Percentiles rank a stretch among this genome's conserved stretches.
These are phyloP conservation scores for Nothomitra cinnamomea DNA, from an alignment of 2,329 filamentous ascomycete species.

Conservation along the genomic window DNA sequence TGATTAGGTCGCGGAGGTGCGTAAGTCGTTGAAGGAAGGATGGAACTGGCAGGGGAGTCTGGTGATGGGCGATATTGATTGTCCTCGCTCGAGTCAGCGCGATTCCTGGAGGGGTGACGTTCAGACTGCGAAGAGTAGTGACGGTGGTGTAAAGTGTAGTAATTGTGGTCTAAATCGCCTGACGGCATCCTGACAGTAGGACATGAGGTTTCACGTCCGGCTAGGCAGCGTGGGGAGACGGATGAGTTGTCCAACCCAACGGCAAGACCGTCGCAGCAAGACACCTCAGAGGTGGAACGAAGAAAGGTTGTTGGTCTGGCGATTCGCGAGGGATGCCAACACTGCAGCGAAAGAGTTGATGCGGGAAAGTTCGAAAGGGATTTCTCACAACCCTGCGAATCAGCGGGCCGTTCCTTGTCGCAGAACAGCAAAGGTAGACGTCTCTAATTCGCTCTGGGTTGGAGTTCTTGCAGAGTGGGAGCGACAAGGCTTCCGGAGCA, in stretches of 20 bases:
- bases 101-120: constrained; percentile 1
- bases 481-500: neutral
- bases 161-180: constrained; percentile 24
- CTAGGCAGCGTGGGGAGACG: neutral
- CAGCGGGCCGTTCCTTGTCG: neutral
- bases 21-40: constrained; percentile 17
- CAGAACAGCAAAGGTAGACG: neutral
- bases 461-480: neutral
- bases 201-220: constrained; percentile 4
- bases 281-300: constrained; percentile 3
- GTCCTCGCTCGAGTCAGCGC: neutral
- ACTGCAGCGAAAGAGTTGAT: neutral
- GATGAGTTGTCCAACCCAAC: constrained; percentile 4
- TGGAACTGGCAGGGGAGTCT: constrained; percentile 3
- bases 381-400: neutral
- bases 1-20: constrained; percentile 12
- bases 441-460: constrained; percentile 1
- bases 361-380: neutral
- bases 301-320: constrained; percentile 2
- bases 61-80: neutral
- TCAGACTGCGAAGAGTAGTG: constrained; percentile 4
- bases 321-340: constrained; percentile 2
- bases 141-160: constrained; percentile 15
- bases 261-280: neutral
- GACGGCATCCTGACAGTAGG: constrained; percentile 25